Evolutionary conservation across 2,329 filamentous ascomycete species (phyloP), one percentile per base, ranked within the genome.

Genomic region (Xylariomycetidae sp.): DNA sequence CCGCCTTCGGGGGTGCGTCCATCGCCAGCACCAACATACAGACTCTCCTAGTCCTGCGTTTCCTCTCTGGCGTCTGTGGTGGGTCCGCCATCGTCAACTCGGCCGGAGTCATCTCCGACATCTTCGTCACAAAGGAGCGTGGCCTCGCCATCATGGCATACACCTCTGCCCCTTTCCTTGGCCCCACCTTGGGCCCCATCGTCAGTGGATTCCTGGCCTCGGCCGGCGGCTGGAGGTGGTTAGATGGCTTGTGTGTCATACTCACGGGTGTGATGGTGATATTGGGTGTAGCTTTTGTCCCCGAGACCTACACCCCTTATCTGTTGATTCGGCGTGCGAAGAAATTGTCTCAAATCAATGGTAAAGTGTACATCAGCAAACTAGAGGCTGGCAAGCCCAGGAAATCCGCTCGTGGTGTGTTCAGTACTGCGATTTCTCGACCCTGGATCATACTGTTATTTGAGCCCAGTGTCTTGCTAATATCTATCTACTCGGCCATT

Each of bases 371-470:
- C 56, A 57, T 64, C 26, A 74, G 70, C 38, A 66, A 64, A 36
- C 48, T 67, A 31, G 69, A 74, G 39, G 44, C 58, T 17, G 39
- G 34, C 6, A 42, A 39, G 17, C 61, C 59, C 20, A 59, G 60
- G 27, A 48, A 63, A 9, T 56, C 63, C 1, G 48, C 70, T 9
- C 53, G 55, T 4, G 53, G 69, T 30, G 67, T 73, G 16, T 71
- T 81, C 50, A 67, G 66, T 31, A 71, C 67, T 2, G 69, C 75
- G 2, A 61, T 83, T 11, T 61, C 68, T 26, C 67, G 82, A 4
- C 82, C 82, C 2, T 82, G 80, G 77, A 62, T 80, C 29, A 66
- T 86, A 33, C 68, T 86, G 3, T 80, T 85, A 61, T 59, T 61
- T 27, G 82, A 86, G 50, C 82, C 82, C 4, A 85, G 85, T 46